Base-by-base conservation (phyloP, 768 basidiomycete species). In the Daedaleopsis sinensis region DNA sequence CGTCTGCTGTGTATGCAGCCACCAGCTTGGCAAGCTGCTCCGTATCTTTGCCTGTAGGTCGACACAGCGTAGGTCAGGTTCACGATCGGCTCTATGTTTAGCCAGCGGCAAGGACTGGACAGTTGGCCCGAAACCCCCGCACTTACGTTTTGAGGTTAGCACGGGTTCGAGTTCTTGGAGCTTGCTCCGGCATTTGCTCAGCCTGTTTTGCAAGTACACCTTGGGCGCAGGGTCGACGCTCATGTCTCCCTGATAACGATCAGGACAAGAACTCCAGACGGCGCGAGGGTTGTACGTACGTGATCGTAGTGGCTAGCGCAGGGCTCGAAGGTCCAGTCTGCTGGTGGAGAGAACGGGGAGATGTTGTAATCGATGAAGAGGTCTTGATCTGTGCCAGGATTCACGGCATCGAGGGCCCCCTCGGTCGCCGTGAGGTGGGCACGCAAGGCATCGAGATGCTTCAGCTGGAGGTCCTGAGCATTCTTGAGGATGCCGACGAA, bases 191-290 rank as follows among this genome's bases (percentile, higher is more conserved):
- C 82, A 84, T 58, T 79, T 81, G 53, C 76, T 74, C 24, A 93
- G 80, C 64, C 87, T 90, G 71, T 94, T 94, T 76, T 94, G 93
- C 21, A 94, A 77, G 70, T 90, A 85, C 2, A 91, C 79, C 72
- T 91, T 93, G 0, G 93, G 87, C 9, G 82, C 83, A 21, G 83
- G 75, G 38, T 93, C 93, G 13, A 87, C 72, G 68, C 77, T 87
- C 73, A 93, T 82, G 7, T 80, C 83, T 43, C 75, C 78, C 89
- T 90, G 42, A 51, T 23, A 11, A 35, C 5, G 16, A 50, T 55
- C 39, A 52, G 55, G 21, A 24, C 47, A 49, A 9, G 47, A 24
- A 12, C 47, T 24, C 21, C 4, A 4, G 9, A 15, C 21, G 15
- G 13, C 15, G 47, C n/a, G 18, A 7, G 12, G 8, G n/a, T 19